A percentile compares a stretch with the other conserved stretches of the same genome.
These are phyloP conservation scores for Nemania abortiva DNA, from an alignment of 2,329 filamentous ascomycete genomes.

Conservation along the genomic window DNA sequence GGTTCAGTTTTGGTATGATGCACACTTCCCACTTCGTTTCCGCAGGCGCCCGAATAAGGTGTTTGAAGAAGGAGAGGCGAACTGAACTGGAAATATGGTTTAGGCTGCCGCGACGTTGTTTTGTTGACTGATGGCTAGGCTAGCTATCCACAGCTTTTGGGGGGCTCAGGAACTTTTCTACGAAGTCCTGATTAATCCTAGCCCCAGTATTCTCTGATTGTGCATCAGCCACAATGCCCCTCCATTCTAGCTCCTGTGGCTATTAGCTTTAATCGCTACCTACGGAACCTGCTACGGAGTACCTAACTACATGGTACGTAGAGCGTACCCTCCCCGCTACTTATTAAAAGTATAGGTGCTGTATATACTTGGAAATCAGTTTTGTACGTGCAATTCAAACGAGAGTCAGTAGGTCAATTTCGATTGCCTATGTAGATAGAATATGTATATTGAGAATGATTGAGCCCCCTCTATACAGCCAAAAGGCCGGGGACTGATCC, in stretches of 20 bases:
- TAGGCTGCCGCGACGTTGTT: slow-evolving; percentile 43
- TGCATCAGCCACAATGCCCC: slow-evolving; percentile 43
- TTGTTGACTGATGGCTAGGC: slow-evolving; percentile 40
- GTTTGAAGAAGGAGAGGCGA: neutral
- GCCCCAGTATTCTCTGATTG: slow-evolving; percentile 33
- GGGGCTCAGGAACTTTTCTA: slow-evolving; percentile 49
- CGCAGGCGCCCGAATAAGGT: neutral
- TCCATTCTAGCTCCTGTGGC: slow-evolving; percentile 37
- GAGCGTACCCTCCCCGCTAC: too few species aligned
- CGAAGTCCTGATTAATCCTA: slow-evolving; percentile 47
- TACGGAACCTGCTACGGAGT: too few species aligned
- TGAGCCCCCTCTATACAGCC: neutral
- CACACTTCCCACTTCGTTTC: slow-evolving; percentile 8
- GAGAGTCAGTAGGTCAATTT: too few species aligned
- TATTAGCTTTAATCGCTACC: neutral
- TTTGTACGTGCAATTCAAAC: too few species aligned
- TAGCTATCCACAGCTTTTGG: slow-evolving; percentile 36
- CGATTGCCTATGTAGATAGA: neutral
- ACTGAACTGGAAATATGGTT: slow-evolving; percentile 5
- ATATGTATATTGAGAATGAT: too few species aligned
- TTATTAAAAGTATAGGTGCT: too few species aligned
- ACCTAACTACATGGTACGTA: too few species aligned
- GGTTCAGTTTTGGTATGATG: slow-evolving; percentile 40
- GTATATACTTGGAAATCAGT: too few species aligned
- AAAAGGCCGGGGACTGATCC: neutral